phyloP scores from a whole-genome alignment of 768 basidiomycete genomes.

The Rubroboletus satanas region DNA sequence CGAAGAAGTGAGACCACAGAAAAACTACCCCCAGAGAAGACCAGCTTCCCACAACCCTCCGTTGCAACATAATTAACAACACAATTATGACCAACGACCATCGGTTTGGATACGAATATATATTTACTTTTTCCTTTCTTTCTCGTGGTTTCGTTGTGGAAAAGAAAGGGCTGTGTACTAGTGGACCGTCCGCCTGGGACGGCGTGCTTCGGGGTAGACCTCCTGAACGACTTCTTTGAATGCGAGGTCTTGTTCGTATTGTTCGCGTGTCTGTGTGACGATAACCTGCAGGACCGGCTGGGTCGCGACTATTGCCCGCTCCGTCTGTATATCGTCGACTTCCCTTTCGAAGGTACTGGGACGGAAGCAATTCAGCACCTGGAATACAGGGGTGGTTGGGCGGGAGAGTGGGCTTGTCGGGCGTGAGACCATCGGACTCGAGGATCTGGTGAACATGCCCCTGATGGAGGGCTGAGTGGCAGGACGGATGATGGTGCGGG shows the following conservation, averaged over 20 bases:
- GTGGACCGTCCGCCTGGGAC: conserved; percentile 13
- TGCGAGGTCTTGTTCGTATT: conserved; percentile 32
- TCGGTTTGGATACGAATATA: neutral
- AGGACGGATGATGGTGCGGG: conserved; percentile 39
- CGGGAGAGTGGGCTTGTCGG: conserved; percentile 24
- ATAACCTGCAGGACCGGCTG: conserved; percentile 32
- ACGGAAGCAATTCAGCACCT: conserved; percentile 34
- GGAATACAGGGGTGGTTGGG: conserved; percentile 21
- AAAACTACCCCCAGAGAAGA: conserved; percentile 5
- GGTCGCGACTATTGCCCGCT: conserved; percentile 6
- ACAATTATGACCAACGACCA: conserved; percentile 12
- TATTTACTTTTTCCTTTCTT: conserved; percentile 13
- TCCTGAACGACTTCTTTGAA: conserved; percentile 30
- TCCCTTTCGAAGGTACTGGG: conserved; percentile 33
- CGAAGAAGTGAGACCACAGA: neutral
- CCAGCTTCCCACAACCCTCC: conserved; percentile 17
- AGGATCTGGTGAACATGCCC: conserved; percentile 29
- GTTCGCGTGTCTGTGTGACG: conserved; percentile 32
- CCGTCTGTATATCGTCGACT: conserved; percentile 23
- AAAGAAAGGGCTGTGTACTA: neutral
- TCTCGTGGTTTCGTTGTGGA: neutral
- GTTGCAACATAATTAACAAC: conserved; percentile 22
- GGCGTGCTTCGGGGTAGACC: conserved; percentile 26
- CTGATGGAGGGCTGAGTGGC: conserved; percentile 22
- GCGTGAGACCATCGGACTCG: conserved; percentile 28